Base-by-base conservation (phyloP, 2,329 filamentous ascomycete genomes). In the Bipolaris victoriae region DNA sequence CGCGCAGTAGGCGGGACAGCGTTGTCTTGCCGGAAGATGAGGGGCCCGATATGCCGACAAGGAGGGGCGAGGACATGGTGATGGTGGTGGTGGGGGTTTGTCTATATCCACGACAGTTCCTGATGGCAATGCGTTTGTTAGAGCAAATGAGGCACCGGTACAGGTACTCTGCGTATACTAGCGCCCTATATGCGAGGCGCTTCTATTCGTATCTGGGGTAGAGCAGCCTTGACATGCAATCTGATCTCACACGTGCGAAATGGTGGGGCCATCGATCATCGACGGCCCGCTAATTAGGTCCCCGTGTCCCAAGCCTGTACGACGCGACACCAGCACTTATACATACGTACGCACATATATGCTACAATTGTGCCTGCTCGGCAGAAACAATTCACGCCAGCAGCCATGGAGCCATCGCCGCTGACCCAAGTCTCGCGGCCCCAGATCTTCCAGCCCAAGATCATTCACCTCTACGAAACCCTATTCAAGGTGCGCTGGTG, bases 1-100 rank as follows among this genome's bases (percentile, higher is more conserved):
- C 87, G 57, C 92, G 88, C 16, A 99, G 82, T 11, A 97, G 83
- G 2, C 94, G 86, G 18, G 92, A 90, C 13, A 99, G 85, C 2
- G 95, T 98, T 2, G 95, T 98, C 81, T 99, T 99, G 58, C 95
- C 95, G 68, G 90, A 94, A 3, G 90, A 96, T 1, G 94, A 97
- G 63, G 90, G 91, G 54, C 95, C 95, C 37, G 91, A 96, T 57
- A 98, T 87, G 58, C 88, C 92, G 52, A 98, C 81, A 41, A 97
- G 80, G 58, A 94, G 73, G 47, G 66, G 66, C 15, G 57, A 80
- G 55, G 60, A 57, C 62, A 63, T 64, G 22, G 20, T 52, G 18
- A 29, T 33, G n/a, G 45, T 31, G 39, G 1, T 24, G 49, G 24
- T 24, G 22, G 22, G n/a, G 37, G 37, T 16, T 20, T 31, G 29